phyloP scores from a whole-genome alignment of 2,329 filamentous ascomycete species.

The Thelonectria rubi region DNA sequence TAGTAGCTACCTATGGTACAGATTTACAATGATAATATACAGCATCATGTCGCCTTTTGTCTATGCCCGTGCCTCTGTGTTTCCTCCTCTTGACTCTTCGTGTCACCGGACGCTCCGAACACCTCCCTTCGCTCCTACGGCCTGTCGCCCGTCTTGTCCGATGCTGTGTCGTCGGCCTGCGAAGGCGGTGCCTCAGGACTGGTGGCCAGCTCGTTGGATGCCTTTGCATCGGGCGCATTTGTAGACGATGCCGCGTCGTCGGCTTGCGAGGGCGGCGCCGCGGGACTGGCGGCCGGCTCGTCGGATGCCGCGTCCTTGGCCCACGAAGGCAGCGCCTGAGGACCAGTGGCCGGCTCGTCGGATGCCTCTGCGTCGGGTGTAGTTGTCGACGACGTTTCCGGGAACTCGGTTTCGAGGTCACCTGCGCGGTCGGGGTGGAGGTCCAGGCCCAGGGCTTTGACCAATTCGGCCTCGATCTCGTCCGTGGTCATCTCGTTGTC shows the following conservation, averaged over 20 bases:
- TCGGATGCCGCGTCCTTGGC: not conserved
- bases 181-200: not conserved
- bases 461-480: conserved; percentile 18
- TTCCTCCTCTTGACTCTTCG: not conserved
- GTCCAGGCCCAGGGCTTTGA: conserved; percentile 6
- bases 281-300: not conserved
- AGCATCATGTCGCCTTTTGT: not conserved
- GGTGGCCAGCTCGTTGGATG: not conserved
- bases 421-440: too few species aligned
- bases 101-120: not conserved
- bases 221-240: too few species aligned
- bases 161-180: not conserved
- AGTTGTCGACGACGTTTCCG: too few species aligned
- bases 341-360: not conserved
- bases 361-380: not conserved
- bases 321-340: too few species aligned
- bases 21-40: conserved; percentile 9
- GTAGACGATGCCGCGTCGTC: not conserved
- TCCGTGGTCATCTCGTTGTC: conserved; percentile 18
- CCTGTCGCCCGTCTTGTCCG: not conserved
- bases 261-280: not conserved
- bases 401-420: too few species aligned
- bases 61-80: not conserved
- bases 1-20: not conserved
- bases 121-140: not conserved